Percentiles rank a stretch among this genome's conserved stretches.
These are phyloP conservation scores for Brassica carinata DNA, from an alignment of 345 rosid genomes.

Conservation along the genomic window DNA sequence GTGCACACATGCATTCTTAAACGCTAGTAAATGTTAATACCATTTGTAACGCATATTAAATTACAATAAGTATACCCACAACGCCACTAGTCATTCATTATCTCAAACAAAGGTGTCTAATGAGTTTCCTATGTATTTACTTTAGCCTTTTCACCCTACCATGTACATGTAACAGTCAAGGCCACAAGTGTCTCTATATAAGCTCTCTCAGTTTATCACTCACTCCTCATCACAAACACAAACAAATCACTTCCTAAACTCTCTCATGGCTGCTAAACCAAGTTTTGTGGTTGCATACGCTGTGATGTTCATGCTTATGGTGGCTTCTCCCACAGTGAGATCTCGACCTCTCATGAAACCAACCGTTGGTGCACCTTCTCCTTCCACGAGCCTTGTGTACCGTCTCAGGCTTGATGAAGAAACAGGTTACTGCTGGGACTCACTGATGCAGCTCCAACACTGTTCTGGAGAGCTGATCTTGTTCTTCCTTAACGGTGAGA, in stretches of 20 bases:
- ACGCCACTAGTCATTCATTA: slow-evolving; percentile 32
- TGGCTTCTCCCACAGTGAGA: slow-evolving; percentile 30
- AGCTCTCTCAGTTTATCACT: background rate
- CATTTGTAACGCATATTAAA: slow-evolving; percentile 12
- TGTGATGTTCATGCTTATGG: slow-evolving; percentile 24
- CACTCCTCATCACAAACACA: slow-evolving; percentile 30
- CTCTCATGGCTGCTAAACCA: slow-evolving; percentile 9
- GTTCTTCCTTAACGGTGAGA: slow-evolving; percentile 79
- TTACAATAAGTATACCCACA: slow-evolving; percentile 21
- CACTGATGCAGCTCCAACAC: slow-evolving; percentile 70
- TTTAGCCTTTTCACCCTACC: slow-evolving; percentile 22
- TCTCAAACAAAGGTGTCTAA: slow-evolving; percentile 3
- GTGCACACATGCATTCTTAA: background rate
- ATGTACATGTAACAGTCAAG: slow-evolving; percentile 34
- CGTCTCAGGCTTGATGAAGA: slow-evolving; percentile 52
- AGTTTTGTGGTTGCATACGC: slow-evolving; percentile 23
- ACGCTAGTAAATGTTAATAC: background rate
- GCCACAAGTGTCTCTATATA: slow-evolving; percentile 17
- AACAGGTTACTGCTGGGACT: slow-evolving; percentile 68
- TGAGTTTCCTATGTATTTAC: slow-evolving; percentile 21
- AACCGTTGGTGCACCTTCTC: slow-evolving; percentile 11
- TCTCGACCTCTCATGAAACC: slow-evolving; percentile 38
- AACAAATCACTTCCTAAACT: background rate
- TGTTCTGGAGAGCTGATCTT: slow-evolving; percentile 72
- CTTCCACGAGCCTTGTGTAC: slow-evolving; percentile 37